phyloP scores from a whole-genome alignment of 2,329 filamentous ascomycete genomes.

The Arthrobotrys pseudoclavata region DNA sequence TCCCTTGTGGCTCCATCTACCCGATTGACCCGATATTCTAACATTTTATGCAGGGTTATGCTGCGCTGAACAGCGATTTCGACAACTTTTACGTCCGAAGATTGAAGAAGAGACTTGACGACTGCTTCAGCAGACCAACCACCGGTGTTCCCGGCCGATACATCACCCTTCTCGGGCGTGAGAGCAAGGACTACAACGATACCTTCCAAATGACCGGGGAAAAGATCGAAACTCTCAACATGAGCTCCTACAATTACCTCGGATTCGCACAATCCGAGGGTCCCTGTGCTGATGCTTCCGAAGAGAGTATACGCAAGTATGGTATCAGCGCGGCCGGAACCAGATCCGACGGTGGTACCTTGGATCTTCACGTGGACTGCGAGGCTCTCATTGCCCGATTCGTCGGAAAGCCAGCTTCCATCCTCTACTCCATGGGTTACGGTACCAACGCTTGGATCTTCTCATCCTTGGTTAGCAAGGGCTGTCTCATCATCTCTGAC shows the following conservation, averaged over 20 bases:
- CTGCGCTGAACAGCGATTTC: constrained; percentile 96
- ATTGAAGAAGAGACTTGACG: constrained; percentile 93
- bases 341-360: constrained; percentile 85
- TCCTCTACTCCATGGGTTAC: constrained; percentile 99
- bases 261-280: constrained; percentile 98
- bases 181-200: constrained; percentile 90
- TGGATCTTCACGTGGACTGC: constrained; percentile 88
- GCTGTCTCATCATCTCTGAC: constrained; percentile 93
- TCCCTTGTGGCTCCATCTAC: not conserved
- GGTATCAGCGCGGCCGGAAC: constrained; percentile 86
- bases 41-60: constrained; percentile 75
- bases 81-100: constrained; percentile 97
- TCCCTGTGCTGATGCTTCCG: constrained; percentile 92
- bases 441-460: constrained; percentile 95
- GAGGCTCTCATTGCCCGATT: constrained; percentile 91
- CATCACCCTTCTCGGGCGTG: constrained; percentile 92
- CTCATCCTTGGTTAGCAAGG: constrained; percentile 90
- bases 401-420: constrained; percentile 91
- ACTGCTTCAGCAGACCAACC: constrained; percentile 93
- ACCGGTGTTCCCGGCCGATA: constrained; percentile 94
- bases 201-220: constrained; percentile 91
- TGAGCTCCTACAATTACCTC: constrained; percentile 99
- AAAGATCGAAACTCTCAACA: constrained; percentile 92
- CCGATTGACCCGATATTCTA: constrained; percentile 8
- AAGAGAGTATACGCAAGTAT: constrained; percentile 86